Evolutionary conservation across 1,284 basidiomycete genomes (phyloP).

Genomic region (Sphagnurus paluster): DNA sequence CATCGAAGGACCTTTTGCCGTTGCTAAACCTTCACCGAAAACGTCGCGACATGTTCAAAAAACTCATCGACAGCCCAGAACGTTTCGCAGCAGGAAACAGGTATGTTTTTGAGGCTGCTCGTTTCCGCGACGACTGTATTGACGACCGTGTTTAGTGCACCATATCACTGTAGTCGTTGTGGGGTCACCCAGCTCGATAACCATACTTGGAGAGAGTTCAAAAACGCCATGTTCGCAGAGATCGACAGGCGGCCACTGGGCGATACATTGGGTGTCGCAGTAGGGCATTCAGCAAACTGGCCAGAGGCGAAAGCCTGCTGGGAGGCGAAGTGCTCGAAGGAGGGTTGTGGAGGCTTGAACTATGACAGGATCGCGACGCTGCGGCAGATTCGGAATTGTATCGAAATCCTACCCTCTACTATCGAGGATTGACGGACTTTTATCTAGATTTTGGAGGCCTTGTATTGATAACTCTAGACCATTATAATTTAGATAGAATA

Average conservation of each 20-base stretch:
- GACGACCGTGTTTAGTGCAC: conserved; percentile 23
- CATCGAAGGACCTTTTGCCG: conserved; percentile 37
- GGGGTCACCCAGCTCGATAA: conserved; percentile 41
- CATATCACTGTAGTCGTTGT: conserved; percentile 40
- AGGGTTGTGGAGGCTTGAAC: conserved; percentile 38
- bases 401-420: conserved; percentile 37
- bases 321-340: conserved; percentile 38
- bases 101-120: conserved; percentile 19
- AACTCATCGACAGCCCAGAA: conserved; percentile 40
- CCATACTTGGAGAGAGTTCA: conserved; percentile 39
- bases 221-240: conserved; percentile 39
- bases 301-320: conserved; percentile 43
- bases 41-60: conserved; percentile 37
- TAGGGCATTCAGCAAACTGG: conserved; percentile 36
- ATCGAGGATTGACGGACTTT: conserved; percentile 26
- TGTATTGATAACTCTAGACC: background rate
- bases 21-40: conserved; percentile 39
- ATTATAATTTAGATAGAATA: background rate
- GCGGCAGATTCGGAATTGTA: conserved; percentile 40
- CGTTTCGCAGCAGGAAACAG: conserved; percentile 46
- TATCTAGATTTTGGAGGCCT: no score
- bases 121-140: background rate
- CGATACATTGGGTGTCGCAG: conserved; percentile 31
- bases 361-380: conserved; percentile 44
- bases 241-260: conserved; percentile 39